phyloP scores from a whole-genome alignment of 192 early-diverging fungal species.

The Phycomyces nitens region DNA sequence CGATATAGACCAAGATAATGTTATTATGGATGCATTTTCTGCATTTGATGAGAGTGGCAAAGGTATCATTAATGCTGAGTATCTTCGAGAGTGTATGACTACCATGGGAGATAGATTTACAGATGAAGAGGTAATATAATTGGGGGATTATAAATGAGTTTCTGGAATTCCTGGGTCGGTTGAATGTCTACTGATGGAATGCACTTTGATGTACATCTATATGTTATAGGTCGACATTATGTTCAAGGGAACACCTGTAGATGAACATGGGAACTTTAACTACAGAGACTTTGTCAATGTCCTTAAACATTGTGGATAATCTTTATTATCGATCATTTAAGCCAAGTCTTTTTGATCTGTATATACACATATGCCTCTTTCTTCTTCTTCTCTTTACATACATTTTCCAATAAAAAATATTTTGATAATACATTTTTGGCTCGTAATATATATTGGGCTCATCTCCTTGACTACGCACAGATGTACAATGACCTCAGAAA shows the following conservation, averaged over 20 bases:
- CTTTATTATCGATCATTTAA: background rate
- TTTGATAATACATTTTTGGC: no score
- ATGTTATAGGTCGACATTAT: conserved; percentile 85
- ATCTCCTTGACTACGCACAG: no score
- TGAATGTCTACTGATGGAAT: background rate
- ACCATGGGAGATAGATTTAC: conserved; percentile 93
- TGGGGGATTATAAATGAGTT: no score
- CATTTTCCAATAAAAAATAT: no score
- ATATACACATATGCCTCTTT: no score
- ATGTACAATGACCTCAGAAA: no score
- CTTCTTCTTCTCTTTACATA: no score
- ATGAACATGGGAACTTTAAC: conserved; percentile 75
- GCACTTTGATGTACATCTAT: conserved; percentile 7
- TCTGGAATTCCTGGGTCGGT: background rate
- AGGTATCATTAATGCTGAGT: conserved; percentile 76
- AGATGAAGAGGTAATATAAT: conserved; percentile 70
- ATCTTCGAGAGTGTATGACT: conserved; percentile 84
- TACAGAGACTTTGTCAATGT: conserved; percentile 91
- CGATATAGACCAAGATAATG: conserved; percentile 87
- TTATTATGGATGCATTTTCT: conserved; percentile 91
- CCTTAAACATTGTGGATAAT: conserved; percentile 88
- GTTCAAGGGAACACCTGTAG: conserved; percentile 86
- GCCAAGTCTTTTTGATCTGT: background rate
- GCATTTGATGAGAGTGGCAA: conserved; percentile 84
- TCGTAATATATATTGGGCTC: no score